phyloP scores from a whole-genome alignment of 2,329 filamentous ascomycete genomes.

The Pleochaeta shiraiana region DNA sequence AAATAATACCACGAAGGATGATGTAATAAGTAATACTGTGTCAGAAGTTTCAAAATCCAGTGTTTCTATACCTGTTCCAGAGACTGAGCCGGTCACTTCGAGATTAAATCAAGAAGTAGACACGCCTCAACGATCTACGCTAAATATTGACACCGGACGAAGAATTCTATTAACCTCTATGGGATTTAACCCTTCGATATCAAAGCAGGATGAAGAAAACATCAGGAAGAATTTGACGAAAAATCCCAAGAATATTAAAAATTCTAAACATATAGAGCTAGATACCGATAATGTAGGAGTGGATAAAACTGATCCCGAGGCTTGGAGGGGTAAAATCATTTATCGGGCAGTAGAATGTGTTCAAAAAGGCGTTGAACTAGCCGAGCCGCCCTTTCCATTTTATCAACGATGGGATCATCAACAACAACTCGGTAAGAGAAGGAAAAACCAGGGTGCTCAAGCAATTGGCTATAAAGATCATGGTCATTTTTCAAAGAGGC shows the following conservation, averaged over 20 bases:
- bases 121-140: conserved; percentile 12
- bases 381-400: conserved; percentile 73
- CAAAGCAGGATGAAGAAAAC: conserved; percentile 42
- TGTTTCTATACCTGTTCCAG: too few species aligned
- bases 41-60: too few species aligned
- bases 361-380: conserved; percentile 43
- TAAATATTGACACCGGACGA: conserved; percentile 39
- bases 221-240: conserved; percentile 37
- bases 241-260: conserved; percentile 24
- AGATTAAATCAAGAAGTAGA: too few species aligned
- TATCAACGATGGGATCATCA: conserved; percentile 72
- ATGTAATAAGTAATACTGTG: too few species aligned
- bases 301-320: conserved; percentile 28
- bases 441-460: conserved; percentile 24
- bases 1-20: too few species aligned
- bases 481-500: conserved; percentile 25
- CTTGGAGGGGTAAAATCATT: conserved; percentile 53
- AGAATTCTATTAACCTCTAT: conserved; percentile 52
- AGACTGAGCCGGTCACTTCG: too few species aligned
- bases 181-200: conserved; percentile 45
- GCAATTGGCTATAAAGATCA: conserved; percentile 19
- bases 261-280: conserved; percentile 9
- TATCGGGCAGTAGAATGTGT: conserved; percentile 71
- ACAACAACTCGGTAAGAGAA: conserved; percentile 31
- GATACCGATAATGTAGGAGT: conserved; percentile 12